phyloP scores from a whole-genome alignment of 768 basidiomycete genomes.

The Leucogyrophana mollusca region DNA sequence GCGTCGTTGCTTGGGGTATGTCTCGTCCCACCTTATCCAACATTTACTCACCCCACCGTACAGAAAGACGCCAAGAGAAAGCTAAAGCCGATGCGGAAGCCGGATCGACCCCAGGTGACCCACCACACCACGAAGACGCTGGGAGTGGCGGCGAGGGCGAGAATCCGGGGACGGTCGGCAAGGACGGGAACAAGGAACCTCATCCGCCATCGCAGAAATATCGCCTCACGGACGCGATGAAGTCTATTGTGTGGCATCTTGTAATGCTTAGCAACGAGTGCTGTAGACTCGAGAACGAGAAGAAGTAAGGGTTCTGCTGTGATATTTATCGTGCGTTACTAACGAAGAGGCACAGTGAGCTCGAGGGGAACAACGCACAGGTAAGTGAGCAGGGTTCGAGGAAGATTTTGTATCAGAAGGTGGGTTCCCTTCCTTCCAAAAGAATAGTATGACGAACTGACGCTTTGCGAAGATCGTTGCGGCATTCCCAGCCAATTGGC shows the following conservation, averaged over 20 bases:
- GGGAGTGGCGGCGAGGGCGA: conserved; percentile 26
- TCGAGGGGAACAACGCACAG: conserved; percentile 68
- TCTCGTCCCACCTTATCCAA: conserved; percentile 6
- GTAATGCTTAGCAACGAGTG: conserved; percentile 82
- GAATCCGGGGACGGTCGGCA: conserved; percentile 17
- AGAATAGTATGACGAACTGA: not conserved
- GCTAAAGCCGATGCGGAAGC: conserved; percentile 32
- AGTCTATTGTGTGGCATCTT: conserved; percentile 74
- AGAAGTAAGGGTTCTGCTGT: conserved; percentile 41
- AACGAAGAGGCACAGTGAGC: conserved; percentile 29
- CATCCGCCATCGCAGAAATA: conserved; percentile 79
- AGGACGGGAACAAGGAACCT: conserved; percentile 33
- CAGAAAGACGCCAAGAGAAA: conserved; percentile 62
- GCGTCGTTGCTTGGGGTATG: conserved; percentile 66
- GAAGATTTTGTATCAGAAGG: conserved; percentile 81
- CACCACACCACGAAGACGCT: conserved; percentile 30
- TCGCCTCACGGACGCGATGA: conserved; percentile 78
- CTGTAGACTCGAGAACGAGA: conserved; percentile 66
- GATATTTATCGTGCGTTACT: conserved; percentile 1
- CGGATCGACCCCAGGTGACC: conserved; percentile 29
- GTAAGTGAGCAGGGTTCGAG: conserved; percentile 81
- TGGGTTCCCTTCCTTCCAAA: conserved; percentile 22
- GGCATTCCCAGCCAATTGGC: conserved; percentile 84
- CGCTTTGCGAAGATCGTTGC: conserved; percentile 55
- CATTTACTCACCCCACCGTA: not conserved